Percentiles rank a stretch among this genome's conserved stretches.
Conservation (phyloP, 2,329 filamentous ascomycete species). For the Exophiala aquamarina region DNA sequence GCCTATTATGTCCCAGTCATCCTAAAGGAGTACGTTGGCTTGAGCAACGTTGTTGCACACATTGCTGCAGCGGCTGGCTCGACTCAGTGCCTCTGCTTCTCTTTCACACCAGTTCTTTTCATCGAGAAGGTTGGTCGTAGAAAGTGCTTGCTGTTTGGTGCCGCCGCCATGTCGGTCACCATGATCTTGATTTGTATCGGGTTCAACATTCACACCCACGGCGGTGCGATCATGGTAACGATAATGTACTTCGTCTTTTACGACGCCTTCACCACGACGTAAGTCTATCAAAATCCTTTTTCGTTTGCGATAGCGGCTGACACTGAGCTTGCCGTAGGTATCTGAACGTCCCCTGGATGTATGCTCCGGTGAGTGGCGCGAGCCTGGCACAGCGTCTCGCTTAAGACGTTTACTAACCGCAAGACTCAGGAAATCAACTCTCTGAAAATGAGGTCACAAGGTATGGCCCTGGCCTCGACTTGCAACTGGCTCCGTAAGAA, state of each 20-base stretch:
- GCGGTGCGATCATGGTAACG: background rate
- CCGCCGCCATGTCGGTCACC: slow-evolving; percentile 61
- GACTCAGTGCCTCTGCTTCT: slow-evolving; percentile 55
- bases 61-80: slow-evolving; percentile 55
- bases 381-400: too few relatives aligned
- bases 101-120: slow-evolving; percentile 51
- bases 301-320: too few relatives aligned
- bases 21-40: slow-evolving; percentile 43
- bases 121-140: slow-evolving; percentile 57
- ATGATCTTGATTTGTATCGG: slow-evolving; percentile 51
- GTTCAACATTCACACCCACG: slow-evolving; percentile 1
- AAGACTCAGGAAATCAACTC: too few relatives aligned
- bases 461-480: too few relatives aligned
- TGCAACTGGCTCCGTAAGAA: too few relatives aligned
- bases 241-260: slow-evolving; percentile 6
- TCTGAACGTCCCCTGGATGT: too few relatives aligned
- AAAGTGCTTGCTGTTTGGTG: slow-evolving; percentile 71
- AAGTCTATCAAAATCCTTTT: slow-evolving; percentile 1
- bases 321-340: too few relatives aligned
- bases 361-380: too few relatives aligned
- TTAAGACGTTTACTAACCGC: too few relatives aligned
- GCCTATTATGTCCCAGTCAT: slow-evolving; percentile 44
- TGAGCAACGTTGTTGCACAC: slow-evolving; percentile 41
- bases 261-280: slow-evolving; percentile 4
- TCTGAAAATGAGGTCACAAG: too few relatives aligned